Base-by-base conservation (phyloP, 768 basidiomycete species). In the Agrocybe praecox region DNA sequence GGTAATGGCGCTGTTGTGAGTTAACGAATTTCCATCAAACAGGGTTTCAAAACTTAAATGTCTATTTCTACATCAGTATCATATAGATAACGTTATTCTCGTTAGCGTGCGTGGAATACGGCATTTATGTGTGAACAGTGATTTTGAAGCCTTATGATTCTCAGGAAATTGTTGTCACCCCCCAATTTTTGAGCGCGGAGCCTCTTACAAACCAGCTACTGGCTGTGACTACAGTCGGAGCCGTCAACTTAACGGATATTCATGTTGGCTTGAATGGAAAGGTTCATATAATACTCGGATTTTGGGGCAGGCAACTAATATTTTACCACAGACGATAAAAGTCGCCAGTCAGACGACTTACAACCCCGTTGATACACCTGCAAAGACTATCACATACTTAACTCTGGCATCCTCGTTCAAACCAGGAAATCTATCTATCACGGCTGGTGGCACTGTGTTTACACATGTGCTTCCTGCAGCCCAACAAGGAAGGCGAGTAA, bases 111-210 rank as follows among this genome's bases (percentile, higher is more conserved):
- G 36, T 40, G n/a, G n/a, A n/a, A 40, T n/a, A 29, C 36, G 5
- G 36, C 12, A 15, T 40, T 40, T 40, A 14, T n/a, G 12, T 40
- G 26, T 29, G 26, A 29, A 29, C 36, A 40, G n/a, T 40, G 6
- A 5, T 40, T 47, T 23, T 45, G 29, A 51, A 18, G n/a, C 6
- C 24, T 7, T 53, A 2, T 12, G n/a, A 24, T 34, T 19, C 56
- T 6, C 48, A 80, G 76, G 61, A 66, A 40, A 80, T 84, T 52
- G 65, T 77, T 49, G 67, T 84, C 26, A 62, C 69, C 1, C 82
- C 82, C 5, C 64, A 77, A 51, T 77, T 84, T 61, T 68, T 84
- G 60, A 78, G 78, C 50, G 82, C 81, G 0, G 82, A 83, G 58
- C 82, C 82, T 0, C 57, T 84, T 9, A 73, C 72, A 14, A 76